Conservation (phyloP, 306 rosid genomes). For the Ormosia semicastrata region DNA sequence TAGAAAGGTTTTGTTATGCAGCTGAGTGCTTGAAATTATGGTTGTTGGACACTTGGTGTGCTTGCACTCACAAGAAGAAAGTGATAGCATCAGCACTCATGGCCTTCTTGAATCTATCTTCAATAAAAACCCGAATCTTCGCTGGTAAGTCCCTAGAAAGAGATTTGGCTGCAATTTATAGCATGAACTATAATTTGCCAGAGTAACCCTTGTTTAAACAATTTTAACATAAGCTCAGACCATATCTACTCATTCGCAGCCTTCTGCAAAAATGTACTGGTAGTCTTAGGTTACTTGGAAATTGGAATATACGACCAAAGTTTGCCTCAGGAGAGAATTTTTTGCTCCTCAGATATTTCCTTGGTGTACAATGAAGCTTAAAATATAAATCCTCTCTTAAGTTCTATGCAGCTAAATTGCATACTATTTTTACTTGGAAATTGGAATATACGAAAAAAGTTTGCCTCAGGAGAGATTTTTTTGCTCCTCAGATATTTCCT, state of each 20-base stretch:
- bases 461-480: too few relatives aligned
- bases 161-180: not conserved
- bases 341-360: not conserved
- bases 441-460: too few relatives aligned
- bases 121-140: slow-evolving; percentile 66
- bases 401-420: not conserved
- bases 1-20: slow-evolving; percentile 32
- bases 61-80: slow-evolving; percentile 81
- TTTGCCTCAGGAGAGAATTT: not conserved
- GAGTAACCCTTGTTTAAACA: not conserved
- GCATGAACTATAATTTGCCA: not conserved
- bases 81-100: slow-evolving; percentile 51
- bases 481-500: not conserved
- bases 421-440: too few relatives aligned
- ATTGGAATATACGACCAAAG: not conserved
- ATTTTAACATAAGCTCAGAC: not conserved
- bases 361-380: not conserved
- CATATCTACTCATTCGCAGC: not conserved
- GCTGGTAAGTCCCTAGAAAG: slow-evolving; percentile 44
- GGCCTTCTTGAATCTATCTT: slow-evolving; percentile 81
- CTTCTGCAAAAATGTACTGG: not conserved
- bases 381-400: not conserved
- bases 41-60: slow-evolving; percentile 64
- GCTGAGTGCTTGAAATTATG: slow-evolving; percentile 52
- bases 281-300: not conserved